Evolutionary conservation across 345 rosid species (phyloP), one percentile per base, ranked within the genome.

Genomic region (Litchi chinensis): DNA sequence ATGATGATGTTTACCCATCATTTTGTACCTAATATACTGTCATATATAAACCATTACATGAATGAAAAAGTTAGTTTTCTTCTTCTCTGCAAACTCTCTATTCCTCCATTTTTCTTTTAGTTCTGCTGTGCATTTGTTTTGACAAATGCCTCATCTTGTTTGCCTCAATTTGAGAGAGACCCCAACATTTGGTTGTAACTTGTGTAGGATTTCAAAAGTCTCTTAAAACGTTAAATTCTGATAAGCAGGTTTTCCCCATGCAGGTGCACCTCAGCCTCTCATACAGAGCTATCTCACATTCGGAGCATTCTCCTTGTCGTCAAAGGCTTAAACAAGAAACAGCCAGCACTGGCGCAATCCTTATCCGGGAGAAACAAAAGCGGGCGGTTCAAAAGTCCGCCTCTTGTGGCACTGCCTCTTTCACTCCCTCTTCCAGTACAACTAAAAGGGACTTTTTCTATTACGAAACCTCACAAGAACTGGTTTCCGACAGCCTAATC

Each of bases 281-380:
- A 75, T 94, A 41, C 92, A 87, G 77, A 93, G 90, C 79, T 96
- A 98, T 83, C 79, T 96, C 39, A 89, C 95, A 24, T 88, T 93
- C 75, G 99, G 97, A 74, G 97, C 93, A 52, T 94, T 93, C 83
- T 94, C 98, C 0, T 93, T 88, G 82, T 96, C 69, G 76, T 90
- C 0, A 97, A 94, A 76, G 91, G 94, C 77, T 83, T 94, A 59
- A 94, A 93, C 92, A 91, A 88, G 84, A 89, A 88, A 82, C 95
- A 90, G 80, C 85, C 93, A 48, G 97, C 97, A 26, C 70, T 95
- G 73, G 98, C 97, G 75, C 92, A 88, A 80, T 76, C 95, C 15
- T 72, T 83, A 74, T 74, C 87, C n/a, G 22, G 15, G 62, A 80
- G 80, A 76, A 86, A 74, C 80, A 87, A 72, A 73, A 79, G 19